phyloP scores from a whole-genome alignment of 768 basidiomycete species.

The Russula abietina region DNA sequence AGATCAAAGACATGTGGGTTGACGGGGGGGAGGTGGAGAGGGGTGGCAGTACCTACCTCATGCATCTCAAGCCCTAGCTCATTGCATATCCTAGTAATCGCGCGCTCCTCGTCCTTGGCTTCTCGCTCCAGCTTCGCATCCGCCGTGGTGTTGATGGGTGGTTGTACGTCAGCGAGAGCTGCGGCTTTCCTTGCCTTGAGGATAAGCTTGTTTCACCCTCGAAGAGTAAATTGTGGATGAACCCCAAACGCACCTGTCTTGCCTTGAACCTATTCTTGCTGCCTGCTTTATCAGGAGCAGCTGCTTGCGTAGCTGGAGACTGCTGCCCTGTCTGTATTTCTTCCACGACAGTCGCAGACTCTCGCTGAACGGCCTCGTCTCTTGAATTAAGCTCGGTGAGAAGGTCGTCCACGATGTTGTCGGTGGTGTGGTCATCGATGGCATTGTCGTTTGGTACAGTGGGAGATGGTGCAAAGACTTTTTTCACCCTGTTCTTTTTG shows the following conservation, averaged over 20 bases:
- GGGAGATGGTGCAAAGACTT: constrained; percentile 33
- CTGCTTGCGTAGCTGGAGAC: background rate
- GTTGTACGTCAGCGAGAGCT: constrained; percentile 47
- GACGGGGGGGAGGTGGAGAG: background rate
- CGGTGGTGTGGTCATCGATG: constrained; percentile 45
- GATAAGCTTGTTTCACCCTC: constrained; percentile 19
- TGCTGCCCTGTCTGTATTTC: constrained; percentile 33
- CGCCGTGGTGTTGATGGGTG: constrained; percentile 49
- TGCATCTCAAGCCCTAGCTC: constrained; percentile 58
- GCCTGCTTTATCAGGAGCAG: constrained; percentile 39
- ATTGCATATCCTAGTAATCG: constrained; percentile 59
- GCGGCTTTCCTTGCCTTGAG: constrained; percentile 67
- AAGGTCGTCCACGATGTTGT: constrained; percentile 67
- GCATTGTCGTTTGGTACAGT: constrained; percentile 20
- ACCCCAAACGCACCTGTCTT: constrained; percentile 51
- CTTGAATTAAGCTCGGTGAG: constrained; percentile 68
- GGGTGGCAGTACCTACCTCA: constrained; percentile 49
- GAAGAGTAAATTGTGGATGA: background rate
- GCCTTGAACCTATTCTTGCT: constrained; percentile 62
- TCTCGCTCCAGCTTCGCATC: constrained; percentile 58
- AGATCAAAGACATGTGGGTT: background rate
- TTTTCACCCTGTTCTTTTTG: constrained; percentile 55
- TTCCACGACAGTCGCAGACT: constrained; percentile 44
- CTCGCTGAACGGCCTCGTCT: constrained; percentile 44
- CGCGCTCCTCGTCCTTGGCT: constrained; percentile 59